phyloP scores from a whole-genome alignment of 2,329 filamentous ascomycete genomes.

The Microsporum ferrugineum region DNA sequence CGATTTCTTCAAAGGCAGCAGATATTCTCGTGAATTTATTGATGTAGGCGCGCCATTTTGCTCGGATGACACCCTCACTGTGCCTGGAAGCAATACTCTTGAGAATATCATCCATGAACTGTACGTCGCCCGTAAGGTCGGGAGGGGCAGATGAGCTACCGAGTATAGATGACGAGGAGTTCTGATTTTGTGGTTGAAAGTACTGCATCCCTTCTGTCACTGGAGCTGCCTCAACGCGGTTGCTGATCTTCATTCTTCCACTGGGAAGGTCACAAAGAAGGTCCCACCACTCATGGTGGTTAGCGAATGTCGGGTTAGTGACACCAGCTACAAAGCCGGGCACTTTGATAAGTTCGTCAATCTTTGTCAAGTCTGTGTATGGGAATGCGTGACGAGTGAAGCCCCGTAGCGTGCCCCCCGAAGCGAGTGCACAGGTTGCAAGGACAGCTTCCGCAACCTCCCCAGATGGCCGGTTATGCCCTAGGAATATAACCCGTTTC shows the following conservation, averaged over 20 bases:
- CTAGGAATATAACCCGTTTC: constrained; percentile 90
- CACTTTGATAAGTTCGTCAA: constrained; percentile 89
- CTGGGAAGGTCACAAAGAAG: constrained; percentile 84
- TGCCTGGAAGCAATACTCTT: constrained; percentile 74
- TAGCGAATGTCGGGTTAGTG: constrained; percentile 90
- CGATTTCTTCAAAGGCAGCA: constrained; percentile 86
- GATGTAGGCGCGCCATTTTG: constrained; percentile 93
- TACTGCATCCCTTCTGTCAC: constrained; percentile 74
- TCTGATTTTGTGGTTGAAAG: constrained; percentile 62
- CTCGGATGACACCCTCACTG: constrained; percentile 78
- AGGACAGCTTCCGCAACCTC: constrained; percentile 97
- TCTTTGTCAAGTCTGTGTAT: constrained; percentile 95
- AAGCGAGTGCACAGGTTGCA: constrained; percentile 87
- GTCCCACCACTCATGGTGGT: constrained; percentile 98
- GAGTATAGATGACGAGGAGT: constrained; percentile 15
- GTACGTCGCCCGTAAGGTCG: constrained; percentile 73
- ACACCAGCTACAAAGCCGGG: constrained; percentile 96
- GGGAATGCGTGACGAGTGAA: constrained; percentile 96
- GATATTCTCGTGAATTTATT: constrained; percentile 84
- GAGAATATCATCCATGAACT: constrained; percentile 79
- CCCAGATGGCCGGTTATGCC: constrained; percentile 86
- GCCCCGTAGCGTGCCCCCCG: constrained; percentile 79
- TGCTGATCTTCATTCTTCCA: constrained; percentile 89
- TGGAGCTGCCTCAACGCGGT: constrained; percentile 66
- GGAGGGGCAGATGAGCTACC: constrained; percentile 20